A percentile compares a stretch with the other conserved stretches of the same genome.
Conservation (phyloP, 495 filamentous ascomycete genomes). For the Hypoxylon intermedium region DNA sequence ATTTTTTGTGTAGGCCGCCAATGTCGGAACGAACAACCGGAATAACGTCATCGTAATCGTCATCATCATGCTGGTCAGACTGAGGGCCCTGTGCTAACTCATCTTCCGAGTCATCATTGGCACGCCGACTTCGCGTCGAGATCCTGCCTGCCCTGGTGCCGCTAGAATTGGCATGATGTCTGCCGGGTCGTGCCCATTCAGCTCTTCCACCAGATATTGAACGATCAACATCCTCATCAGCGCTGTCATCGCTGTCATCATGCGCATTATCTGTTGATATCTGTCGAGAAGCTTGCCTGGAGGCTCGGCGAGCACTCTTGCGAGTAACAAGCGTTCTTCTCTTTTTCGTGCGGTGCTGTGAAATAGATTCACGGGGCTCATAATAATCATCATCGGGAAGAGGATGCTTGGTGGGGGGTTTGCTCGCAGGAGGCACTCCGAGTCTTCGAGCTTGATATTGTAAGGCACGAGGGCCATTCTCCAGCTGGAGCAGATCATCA, state of each 20-base stretch:
- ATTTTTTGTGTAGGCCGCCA: slow-evolving; percentile 18
- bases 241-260: not conserved
- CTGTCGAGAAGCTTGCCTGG: slow-evolving; percentile 32
- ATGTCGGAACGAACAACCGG: slow-evolving; percentile 52
- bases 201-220: not conserved
- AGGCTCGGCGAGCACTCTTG: slow-evolving; percentile 37
- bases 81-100: slow-evolving; percentile 46
- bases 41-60: slow-evolving; percentile 37
- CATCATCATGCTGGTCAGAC: slow-evolving; percentile 35
- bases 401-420: slow-evolving; percentile 13
- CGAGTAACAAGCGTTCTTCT: slow-evolving; percentile 12
- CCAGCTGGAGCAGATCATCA: slow-evolving; percentile 19
- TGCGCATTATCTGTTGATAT: slow-evolving; percentile 15
- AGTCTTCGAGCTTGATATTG: slow-evolving; percentile 7
- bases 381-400: slow-evolving; percentile 42
- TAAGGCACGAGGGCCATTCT: slow-evolving; percentile 15
- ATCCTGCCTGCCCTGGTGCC: slow-evolving; percentile 19
- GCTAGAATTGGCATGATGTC: no score
- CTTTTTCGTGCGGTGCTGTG: not conserved
- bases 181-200: not conserved
- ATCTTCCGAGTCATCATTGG: slow-evolving; percentile 50
- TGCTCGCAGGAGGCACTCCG: not conserved
- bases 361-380: slow-evolving; percentile 41
- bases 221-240: slow-evolving; percentile 4
- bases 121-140: not conserved